These are phyloP conservation scores for Penicillium daleae DNA, from an alignment of 495 filamentous ascomycete genomes.

Conservation along the genomic window DNA sequence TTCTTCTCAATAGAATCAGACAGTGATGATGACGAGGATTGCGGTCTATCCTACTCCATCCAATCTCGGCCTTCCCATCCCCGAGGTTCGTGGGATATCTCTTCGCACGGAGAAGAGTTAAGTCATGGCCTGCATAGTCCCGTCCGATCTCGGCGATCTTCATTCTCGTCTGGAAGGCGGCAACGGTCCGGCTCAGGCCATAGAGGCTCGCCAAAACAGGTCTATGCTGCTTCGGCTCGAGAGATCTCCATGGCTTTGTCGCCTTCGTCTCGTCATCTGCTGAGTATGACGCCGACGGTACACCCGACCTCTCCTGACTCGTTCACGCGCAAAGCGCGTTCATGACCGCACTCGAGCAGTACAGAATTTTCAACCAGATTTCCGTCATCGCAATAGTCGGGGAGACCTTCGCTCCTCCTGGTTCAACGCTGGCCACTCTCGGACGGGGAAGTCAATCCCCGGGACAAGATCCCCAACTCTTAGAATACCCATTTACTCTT, in stretches of 20 bases:
- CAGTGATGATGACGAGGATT: conserved; percentile 34
- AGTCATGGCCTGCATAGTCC: conserved; percentile 19
- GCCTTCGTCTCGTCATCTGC: conserved; percentile 32
- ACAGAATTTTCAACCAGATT: no score
- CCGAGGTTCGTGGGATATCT: conserved; percentile 26
- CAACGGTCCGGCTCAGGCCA: conserved; percentile 16
- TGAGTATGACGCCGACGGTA: conserved; percentile 36
- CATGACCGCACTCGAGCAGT: conserved; percentile 1
- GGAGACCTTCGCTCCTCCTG: not conserved
- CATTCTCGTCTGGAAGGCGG: conserved; percentile 23
- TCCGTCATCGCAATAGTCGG: not conserved
- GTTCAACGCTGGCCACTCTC: conserved; percentile 5
- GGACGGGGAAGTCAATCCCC: not conserved
- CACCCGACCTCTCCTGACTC: conserved; percentile 27
- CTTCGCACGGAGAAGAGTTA: conserved; percentile 12
- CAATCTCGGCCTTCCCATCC: conserved; percentile 5
- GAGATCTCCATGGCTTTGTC: conserved; percentile 35
- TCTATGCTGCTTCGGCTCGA: conserved; percentile 18
- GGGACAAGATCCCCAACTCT: not conserved
- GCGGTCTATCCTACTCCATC: conserved; percentile 11
- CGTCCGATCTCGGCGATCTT: conserved; percentile 27
- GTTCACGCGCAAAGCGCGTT: conserved; percentile 18
- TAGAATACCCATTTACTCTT: not conserved
- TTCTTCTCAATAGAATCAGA: conserved; percentile 26
- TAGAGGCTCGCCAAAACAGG: conserved; percentile 24